These are phyloP conservation scores for Lactarius quietus DNA, from an alignment of 768 basidiomycete species.

Conservation along the genomic window DNA sequence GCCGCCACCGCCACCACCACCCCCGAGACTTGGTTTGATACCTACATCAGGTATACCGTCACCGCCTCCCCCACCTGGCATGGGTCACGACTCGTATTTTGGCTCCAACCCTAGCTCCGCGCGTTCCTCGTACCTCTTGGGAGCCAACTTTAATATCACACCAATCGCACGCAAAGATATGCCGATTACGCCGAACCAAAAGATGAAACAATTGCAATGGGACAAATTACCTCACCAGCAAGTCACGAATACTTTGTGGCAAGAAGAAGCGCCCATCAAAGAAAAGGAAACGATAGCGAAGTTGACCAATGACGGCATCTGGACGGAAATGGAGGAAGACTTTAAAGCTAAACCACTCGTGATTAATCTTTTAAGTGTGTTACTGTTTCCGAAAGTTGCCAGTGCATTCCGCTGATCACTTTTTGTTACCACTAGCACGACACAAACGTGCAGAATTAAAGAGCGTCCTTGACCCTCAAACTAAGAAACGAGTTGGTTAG, in stretches of 20 bases:
- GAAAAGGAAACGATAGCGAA: constrained; percentile 81
- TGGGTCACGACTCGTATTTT: constrained; percentile 34
- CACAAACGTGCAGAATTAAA: constrained; percentile 86
- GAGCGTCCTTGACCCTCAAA: constrained; percentile 87
- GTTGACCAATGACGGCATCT: constrained; percentile 81
- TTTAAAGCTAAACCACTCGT: constrained; percentile 96
- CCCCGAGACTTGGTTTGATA: constrained; percentile 32
- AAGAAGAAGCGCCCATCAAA: constrained; percentile 58
- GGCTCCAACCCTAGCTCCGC: constrained; percentile 44
- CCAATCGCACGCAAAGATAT: constrained; percentile 78
- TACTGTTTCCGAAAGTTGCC: background rate
- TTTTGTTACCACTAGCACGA: constrained; percentile 46
- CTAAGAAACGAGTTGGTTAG: constrained; percentile 91
- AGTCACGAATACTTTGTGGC: constrained; percentile 84
- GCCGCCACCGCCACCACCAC: constrained; percentile 38
- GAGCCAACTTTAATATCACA: constrained; percentile 53
- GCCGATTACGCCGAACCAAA: constrained; percentile 75
- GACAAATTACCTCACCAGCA: constrained; percentile 93
- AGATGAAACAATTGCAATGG: constrained; percentile 99
- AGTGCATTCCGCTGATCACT: background rate
- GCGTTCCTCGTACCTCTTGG: constrained; percentile 57
- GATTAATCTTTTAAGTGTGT: constrained; percentile 79
- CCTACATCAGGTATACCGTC: constrained; percentile 32
- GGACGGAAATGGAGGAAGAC: constrained; percentile 96
- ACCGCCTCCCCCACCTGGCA: constrained; percentile 39